phyloP scores from a whole-genome alignment of 306 rosid species.

The Castanea crenata region DNA sequence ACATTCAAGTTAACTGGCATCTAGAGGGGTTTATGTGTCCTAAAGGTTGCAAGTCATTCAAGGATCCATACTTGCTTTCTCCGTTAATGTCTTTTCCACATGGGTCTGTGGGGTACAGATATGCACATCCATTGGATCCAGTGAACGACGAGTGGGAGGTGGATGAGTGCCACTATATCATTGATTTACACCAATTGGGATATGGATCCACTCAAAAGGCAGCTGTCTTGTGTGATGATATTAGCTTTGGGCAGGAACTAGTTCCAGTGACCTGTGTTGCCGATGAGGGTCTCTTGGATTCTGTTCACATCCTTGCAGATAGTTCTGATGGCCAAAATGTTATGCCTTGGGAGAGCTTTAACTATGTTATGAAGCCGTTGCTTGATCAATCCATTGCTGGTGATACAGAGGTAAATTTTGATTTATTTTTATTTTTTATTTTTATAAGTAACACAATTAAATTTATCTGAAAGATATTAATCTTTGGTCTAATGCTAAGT shows the following conservation, averaged over 20 bases:
- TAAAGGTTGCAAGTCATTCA: slow-evolving; percentile 56
- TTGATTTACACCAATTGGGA: slow-evolving; percentile 51
- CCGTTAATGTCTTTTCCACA: slow-evolving; percentile 56
- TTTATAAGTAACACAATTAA: too few species aligned
- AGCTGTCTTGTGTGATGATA: slow-evolving; percentile 68
- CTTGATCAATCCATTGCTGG: slow-evolving; percentile 62
- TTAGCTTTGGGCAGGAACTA: slow-evolving; percentile 87
- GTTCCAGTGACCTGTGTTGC: slow-evolving; percentile 76
- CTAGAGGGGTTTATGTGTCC: slow-evolving; percentile 79
- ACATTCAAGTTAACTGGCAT: slow-evolving; percentile 62
- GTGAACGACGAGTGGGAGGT: slow-evolving; percentile 55
- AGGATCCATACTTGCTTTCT: slow-evolving; percentile 49
- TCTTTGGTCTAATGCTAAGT: slow-evolving; percentile 19
- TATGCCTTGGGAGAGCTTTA: slow-evolving; percentile 80
- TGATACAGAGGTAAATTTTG: slow-evolving; percentile 64
- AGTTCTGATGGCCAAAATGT: slow-evolving; percentile 42
- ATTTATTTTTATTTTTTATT: too few species aligned
- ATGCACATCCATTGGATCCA: slow-evolving; percentile 34
- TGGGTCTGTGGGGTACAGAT: slow-evolving; percentile 31
- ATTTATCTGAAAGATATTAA: slow-evolving; percentile 13
- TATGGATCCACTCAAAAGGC: slow-evolving; percentile 46
- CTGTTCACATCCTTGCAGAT: slow-evolving; percentile 36
- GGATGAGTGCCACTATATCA: slow-evolving; percentile 74
- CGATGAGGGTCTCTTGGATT: slow-evolving; percentile 58
- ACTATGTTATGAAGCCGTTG: slow-evolving; percentile 64